Evolutionary conservation across 2,329 filamentous ascomycete genomes (phyloP), one percentile per base, ranked within the genome.

Genomic region (Aspergillus pseudonomiae): DNA sequence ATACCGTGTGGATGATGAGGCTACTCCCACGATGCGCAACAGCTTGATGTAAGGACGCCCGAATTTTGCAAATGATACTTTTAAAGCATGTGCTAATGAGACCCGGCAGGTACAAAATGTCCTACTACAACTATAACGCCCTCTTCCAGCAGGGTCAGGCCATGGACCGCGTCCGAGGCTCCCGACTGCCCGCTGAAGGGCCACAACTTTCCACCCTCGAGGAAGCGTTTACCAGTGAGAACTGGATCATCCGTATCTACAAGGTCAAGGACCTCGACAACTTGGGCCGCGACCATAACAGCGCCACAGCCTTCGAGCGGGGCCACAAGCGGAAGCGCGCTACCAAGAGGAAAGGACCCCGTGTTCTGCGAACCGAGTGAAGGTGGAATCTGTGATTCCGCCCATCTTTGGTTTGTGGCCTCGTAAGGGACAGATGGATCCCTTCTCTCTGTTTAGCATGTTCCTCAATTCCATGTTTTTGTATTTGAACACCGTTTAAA

Each of bases 181-280:
- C 87, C 43, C 88, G 87, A 65, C 83, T 98, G 58, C 96, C 95
- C n/a, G 88, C 92, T 14, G 86, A 93, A 70, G 90, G 92, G 1
- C 95, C 95, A 10, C 87, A 91, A 65, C 89, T 99, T 63, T 93
- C 91, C 80, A 95, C 91, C 5, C 81, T 99, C 54, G 95, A 99
- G 78, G 95, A 99, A 82, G 95, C 95, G 11, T 99, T 96, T 79
- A 99, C 96, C 61, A 97, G 93, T 75, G 95, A 99, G 85, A 99
- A 99, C 86, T 99, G 95, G 95, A 99, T 99, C 79, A 98, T 99
- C 77, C 88, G 95, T 68, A 97, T 99, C 75, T 99, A 97, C 86
- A 99, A 99, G 86, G 95, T 99, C 82, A 99, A 99, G 84, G 94
- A 97, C 73, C 89, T 97, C 64, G 95, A 99, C 83, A 98, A 98